Base-by-base conservation (phyloP, 1,284 basidiomycete genomes). In the Amylostereum areolatum region DNA sequence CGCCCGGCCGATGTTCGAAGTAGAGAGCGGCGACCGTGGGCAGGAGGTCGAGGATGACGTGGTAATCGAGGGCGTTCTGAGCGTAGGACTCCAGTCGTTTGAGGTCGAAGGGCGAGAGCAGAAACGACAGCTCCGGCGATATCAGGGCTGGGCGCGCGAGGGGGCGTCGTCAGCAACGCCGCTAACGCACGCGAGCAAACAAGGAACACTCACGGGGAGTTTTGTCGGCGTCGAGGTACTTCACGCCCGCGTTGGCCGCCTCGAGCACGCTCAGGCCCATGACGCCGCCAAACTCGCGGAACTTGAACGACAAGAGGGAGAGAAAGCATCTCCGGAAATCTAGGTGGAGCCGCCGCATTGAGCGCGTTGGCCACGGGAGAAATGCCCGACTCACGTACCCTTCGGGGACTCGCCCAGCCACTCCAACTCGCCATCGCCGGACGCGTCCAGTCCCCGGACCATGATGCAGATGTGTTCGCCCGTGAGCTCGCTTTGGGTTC, bases 381-480 rank as follows among this genome's bases (percentile, higher is more conserved):
- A n/a, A n/a, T 34, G 5, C n/a, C n/a, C n/a, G n/a, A 33, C 1
- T 18, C 30, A 66, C 75, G 44, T 45, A 90, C 94, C 94, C 68
- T 87, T 84, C 2, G 93, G 80, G 65, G 99, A 97, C 56, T 95
- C 94, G n/a, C 78, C 74, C 29, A 99, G 65, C 95, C 97, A 99
- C 39, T 83, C 83, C 41, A 83, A 65, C 57, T 87, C 79, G 31
- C 66, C 64, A 5, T 78, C 76, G 1, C 71, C 63, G 5, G 92
- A 80, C 46, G 81, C 85, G 57, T 89, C 85, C 52, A 98, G 69
- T 0, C 85, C 84, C 6, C 87, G 76, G 1, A 87, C 80, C 92
- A 99, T 97, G 33, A 98, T 85, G 58, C 93, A 95, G 0, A 92
- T 92, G 65, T 97, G 91, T 68, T 99, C 97, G 45, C 97, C 97